Evolutionary conservation across 805 yeast species (phyloP).

Genomic region (Wickerhamia fluorescens): DNA sequence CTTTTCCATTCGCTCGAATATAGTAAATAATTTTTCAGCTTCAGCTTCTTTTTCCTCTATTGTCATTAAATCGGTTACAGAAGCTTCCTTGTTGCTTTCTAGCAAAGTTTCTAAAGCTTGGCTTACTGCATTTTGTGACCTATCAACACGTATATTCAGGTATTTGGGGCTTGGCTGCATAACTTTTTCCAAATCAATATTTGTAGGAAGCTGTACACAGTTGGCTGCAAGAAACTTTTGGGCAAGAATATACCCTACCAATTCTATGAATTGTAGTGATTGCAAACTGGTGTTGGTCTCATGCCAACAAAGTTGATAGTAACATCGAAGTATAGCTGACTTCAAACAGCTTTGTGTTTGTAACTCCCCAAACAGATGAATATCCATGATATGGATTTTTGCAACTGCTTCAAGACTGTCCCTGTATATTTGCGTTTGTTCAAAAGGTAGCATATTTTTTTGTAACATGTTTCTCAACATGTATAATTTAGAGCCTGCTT

Average conservation of each 20-base stretch:
- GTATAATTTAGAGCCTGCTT: too few species aligned
- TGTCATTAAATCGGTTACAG: slow-evolving; percentile 29
- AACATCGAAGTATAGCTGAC: slow-evolving; percentile 8
- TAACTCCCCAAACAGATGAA: too few species aligned
- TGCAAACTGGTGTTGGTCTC: slow-evolving; percentile 6
- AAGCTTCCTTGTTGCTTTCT: too few species aligned
- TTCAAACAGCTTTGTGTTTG: too few species aligned
- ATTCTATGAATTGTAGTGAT: slow-evolving; percentile 10
- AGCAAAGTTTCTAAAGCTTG: too few species aligned
- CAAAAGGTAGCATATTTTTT: too few species aligned
- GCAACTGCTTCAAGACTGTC: too few species aligned
- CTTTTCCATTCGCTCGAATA: slow-evolving; percentile 35
- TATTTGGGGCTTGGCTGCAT: slow-evolving; percentile 11
- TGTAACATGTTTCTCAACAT: too few species aligned
- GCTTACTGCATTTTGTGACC: background rate
- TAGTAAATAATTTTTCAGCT: slow-evolving; percentile 36
- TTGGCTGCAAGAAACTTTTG: slow-evolving; percentile 9
- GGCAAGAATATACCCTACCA: slow-evolving; percentile 15
- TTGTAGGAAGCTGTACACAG: slow-evolving; percentile 8
- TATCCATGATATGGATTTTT: too few species aligned
- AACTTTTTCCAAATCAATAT: slow-evolving; percentile 10
- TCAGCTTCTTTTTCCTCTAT: slow-evolving; percentile 37
- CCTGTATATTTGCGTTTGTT: too few species aligned
- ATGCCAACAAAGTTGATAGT: slow-evolving; percentile 11
- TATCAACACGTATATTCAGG: slow-evolving; percentile 4